Conservation (phyloP, 176 grass and related monocot species). For the Luzula sylvatica region DNA sequence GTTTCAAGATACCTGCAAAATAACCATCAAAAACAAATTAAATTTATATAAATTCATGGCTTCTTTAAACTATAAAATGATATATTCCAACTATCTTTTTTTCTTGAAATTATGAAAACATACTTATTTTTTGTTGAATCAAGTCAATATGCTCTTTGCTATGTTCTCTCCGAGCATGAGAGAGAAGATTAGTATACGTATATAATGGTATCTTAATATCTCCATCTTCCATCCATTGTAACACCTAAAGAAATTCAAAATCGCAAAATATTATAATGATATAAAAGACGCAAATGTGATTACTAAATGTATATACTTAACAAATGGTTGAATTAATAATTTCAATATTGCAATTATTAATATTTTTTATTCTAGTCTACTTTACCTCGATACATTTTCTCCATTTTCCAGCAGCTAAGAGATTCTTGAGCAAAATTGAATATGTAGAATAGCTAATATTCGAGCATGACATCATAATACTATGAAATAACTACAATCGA, state of each 20-base stretch:
- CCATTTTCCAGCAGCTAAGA: conserved; percentile 84
- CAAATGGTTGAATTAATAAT: not conserved
- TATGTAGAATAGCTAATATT: conserved; percentile 57
- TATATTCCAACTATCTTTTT: not conserved
- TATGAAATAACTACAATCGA: conserved; percentile 63
- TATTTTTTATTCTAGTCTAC: not conserved
- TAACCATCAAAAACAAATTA: too few relatives aligned
- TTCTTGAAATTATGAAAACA: conserved; percentile 5
- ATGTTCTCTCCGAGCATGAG: conserved; percentile 72
- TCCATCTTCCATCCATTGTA: conserved; percentile 96
- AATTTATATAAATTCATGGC: too few relatives aligned
- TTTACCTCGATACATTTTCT: conserved; percentile 81
- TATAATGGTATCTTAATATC: conserved; percentile 49
- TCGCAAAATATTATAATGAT: not conserved
- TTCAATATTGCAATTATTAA: not conserved
- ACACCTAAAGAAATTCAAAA: conserved; percentile 44
- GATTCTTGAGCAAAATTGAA: conserved; percentile 60
- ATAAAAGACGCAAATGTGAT: conserved; percentile 7
- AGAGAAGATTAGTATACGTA: conserved; percentile 70
- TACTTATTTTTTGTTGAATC: conserved; percentile 81
- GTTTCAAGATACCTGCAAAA: conserved; percentile 4
- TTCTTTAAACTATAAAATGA: not conserved
- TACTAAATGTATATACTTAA: not conserved
- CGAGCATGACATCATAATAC: conserved; percentile 43
- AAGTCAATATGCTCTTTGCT: conserved; percentile 54